Evolutionary conservation across 371 early-diverging fungal species (phyloP), one percentile per base, ranked within the genome.

Genomic region (Basidiobolus meristosporus): DNA sequence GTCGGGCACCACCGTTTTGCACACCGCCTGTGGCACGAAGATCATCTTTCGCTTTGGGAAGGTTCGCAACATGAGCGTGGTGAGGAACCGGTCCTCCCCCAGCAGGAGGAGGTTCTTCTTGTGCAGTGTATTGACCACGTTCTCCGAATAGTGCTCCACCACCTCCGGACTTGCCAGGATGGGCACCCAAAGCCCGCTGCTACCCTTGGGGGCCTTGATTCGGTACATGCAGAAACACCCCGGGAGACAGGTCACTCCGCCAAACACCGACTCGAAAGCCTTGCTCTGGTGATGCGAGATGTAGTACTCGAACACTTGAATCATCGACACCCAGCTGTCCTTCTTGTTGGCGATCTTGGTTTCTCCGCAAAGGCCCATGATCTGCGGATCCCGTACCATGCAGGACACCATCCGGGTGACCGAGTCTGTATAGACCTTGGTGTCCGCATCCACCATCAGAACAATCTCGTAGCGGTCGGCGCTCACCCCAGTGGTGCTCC

Each of bases 71-170:
- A 99, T 93, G n/a, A 99, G 68, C 0, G 99, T 98, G 7, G 97
- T 82, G 37, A 99, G 68, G 68, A 88, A 99, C 7, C 96, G 83
- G 59, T 95, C 99, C 64, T 99, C 99, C 29, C 99, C 99, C 2
- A 99, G 72, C 26, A 96, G 59, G 19, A 97, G 60, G 44, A 98
- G 60, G 56, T 98, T 98, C 69, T 99, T 98, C 53, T 92, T 82
- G 67, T 99, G 99, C 28, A 99, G 65, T 3, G 98, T 98, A 45
- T 92, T 90, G 11, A 96, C 90, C 5, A 90, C 81, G 62, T 84
- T 90, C 48, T 90, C 90, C 3, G 90, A 87, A 60, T 99, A 99
- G 45, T 83, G 70, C 46, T 88, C 82, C 22, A 99, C 81, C 60
- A 93, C 77, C 58, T 85, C 78, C 12, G 98, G 82, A 60, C 90